Evolutionary conservation across 2,329 filamentous ascomycete genomes (phyloP).

Genomic region (Huntiella bhutanensis): DNA sequence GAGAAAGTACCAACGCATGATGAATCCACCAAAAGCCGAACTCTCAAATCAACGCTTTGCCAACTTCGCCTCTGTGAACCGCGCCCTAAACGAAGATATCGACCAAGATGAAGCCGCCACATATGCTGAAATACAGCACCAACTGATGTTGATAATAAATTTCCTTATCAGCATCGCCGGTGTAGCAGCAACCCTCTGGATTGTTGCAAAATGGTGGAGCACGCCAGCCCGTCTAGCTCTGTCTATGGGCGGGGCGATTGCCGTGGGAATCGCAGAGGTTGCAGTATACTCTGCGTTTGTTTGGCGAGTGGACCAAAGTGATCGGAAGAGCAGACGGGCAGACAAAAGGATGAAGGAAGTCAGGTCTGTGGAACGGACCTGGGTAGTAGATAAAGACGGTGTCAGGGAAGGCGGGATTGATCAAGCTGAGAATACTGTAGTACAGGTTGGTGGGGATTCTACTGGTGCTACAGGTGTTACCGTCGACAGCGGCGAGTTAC

Average conservation of each 20-base stretch:
- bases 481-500: too few relatives aligned
- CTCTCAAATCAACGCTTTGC: constrained; percentile 42
- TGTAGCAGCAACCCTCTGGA: constrained; percentile 58
- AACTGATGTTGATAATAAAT: constrained; percentile 72
- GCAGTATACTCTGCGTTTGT: constrained; percentile 60
- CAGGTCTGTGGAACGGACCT: constrained; percentile 52
- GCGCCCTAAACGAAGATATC: constrained; percentile 26
- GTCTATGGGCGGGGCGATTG: constrained; percentile 47
- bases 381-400: constrained; percentile 36
- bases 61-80: constrained; percentile 34
- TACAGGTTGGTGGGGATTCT: too few relatives aligned
- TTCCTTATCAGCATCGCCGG: constrained; percentile 74
- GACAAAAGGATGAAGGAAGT: constrained; percentile 31
- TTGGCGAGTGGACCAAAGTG: constrained; percentile 50
- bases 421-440: background rate
- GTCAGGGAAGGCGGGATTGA: background rate
- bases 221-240: constrained; percentile 50
- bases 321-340: constrained; percentile 36
- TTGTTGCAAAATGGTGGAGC: constrained; percentile 59
- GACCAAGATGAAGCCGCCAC: constrained; percentile 37
- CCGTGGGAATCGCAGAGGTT: constrained; percentile 59
- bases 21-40: constrained; percentile 39
- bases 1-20: constrained; percentile 64
- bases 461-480: too few relatives aligned
- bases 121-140: constrained; percentile 59